Percentiles rank a stretch among this genome's conserved stretches.
These are phyloP conservation scores for Calcarisporium arbuscula DNA, from an alignment of 2,329 filamentous ascomycete genomes.

Conservation along the genomic window DNA sequence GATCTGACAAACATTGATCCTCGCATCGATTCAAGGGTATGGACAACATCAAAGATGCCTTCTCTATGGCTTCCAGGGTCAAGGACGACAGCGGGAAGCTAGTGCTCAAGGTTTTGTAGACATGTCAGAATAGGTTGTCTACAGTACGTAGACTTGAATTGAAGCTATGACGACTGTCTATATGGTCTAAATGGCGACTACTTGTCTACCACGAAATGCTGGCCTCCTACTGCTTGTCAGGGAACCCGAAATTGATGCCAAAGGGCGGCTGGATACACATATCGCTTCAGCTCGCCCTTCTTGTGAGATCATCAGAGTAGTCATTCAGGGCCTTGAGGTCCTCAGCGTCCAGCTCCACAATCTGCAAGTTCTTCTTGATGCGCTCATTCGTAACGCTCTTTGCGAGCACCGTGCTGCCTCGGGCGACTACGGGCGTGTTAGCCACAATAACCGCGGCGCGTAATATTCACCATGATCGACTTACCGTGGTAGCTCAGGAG, in stretches of 20 bases:
- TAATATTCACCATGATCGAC: slow-evolving; percentile 19
- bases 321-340: slow-evolving; percentile 54
- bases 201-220: slow-evolving; percentile 1
- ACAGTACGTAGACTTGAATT: slow-evolving; percentile 9
- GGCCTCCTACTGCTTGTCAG: slow-evolving; percentile 54
- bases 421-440: slow-evolving; percentile 46
- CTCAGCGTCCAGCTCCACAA: slow-evolving; percentile 58
- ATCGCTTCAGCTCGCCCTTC: slow-evolving; percentile 50
- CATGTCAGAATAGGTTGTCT: slow-evolving; percentile 20
- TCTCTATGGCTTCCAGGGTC: slow-evolving; percentile 65
- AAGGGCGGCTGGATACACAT: slow-evolving; percentile 66
- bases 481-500: slow-evolving; percentile 67
- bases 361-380: slow-evolving; percentile 63
- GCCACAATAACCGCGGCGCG: slow-evolving; percentile 4
- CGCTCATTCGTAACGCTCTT: slow-evolving; percentile 64
- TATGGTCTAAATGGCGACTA: slow-evolving; percentile 1
- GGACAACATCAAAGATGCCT: slow-evolving; percentile 57
- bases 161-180: background rate
- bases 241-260: slow-evolving; percentile 63
- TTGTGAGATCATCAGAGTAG: slow-evolving; percentile 45
- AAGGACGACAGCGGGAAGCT: slow-evolving; percentile 63
- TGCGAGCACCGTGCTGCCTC: slow-evolving; percentile 64
- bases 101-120: slow-evolving; percentile 68
- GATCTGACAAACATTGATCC: slow-evolving; percentile 60
- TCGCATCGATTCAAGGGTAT: slow-evolving; percentile 66